Percentiles rank a stretch among this genome's conserved stretches.
Evolutionary conservation across 805 yeast genomes (phyloP).

Genomic region (Grigorovia transvaalensis): DNA sequence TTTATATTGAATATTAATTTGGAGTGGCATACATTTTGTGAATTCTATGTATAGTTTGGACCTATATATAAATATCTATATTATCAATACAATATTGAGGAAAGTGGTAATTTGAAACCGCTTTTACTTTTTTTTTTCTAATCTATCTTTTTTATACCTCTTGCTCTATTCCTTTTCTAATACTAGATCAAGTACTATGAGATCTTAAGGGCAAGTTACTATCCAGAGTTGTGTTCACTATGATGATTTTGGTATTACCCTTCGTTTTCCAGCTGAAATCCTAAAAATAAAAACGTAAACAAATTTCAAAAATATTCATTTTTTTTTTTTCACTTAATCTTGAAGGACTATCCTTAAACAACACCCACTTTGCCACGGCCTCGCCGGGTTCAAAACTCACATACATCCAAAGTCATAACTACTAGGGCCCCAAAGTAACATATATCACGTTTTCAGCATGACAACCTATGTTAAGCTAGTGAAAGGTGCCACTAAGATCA

Average conservation of each 20-base stretch:
- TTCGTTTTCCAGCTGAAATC: background rate
- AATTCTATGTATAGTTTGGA: background rate
- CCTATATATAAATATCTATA: background rate
- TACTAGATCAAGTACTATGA: no score
- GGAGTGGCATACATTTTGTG: background rate
- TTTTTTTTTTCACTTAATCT: background rate
- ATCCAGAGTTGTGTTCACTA: no score
- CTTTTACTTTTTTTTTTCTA: background rate
- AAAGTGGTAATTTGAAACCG: background rate
- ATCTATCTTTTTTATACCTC: background rate
- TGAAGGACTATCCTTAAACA: background rate
- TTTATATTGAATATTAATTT: no score
- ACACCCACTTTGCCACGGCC: no score
- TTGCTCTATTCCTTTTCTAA: background rate
- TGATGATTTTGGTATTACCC: background rate
- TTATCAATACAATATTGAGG: background rate
- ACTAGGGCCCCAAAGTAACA: background rate
- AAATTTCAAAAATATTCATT: background rate
- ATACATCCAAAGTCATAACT: no score
- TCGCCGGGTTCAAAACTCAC: no score
- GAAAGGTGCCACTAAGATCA: slow-evolving; percentile 65
- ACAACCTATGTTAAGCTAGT: slow-evolving; percentile 58
- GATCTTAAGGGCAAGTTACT: no score
- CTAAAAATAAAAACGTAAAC: background rate
- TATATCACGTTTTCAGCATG: slow-evolving; percentile 3